Base-by-base conservation (phyloP, 768 basidiomycete species). In the Gloeostereum incarnatum region DNA sequence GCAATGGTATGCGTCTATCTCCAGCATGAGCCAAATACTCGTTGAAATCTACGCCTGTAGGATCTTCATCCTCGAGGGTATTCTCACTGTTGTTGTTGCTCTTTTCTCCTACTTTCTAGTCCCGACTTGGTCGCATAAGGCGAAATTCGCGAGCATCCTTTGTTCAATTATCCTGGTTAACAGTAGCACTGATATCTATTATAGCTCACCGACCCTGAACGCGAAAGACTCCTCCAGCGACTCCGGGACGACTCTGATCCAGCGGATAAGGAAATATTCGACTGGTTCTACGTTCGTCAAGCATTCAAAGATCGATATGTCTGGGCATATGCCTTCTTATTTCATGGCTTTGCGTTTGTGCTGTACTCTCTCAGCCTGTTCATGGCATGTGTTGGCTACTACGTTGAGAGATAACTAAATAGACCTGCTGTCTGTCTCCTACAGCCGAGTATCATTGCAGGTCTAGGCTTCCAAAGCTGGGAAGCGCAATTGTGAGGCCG, bases 321-420 rank as follows among this genome's bases (percentile, higher is more conserved):
- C 10, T 77, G 75, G 72, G 69, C 59, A 3, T 80, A 80, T 49
- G 73, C 73, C 0, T 47, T 76, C 14, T 57, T 78, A 1, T 78
- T 78, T 54, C 77, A 79, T 42, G 75, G 72, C 1, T 76, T 71
- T 46, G 69, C 78, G 2, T 77, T 75, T 45, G 73, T 69, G 7
- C 47, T 73, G 16, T 78, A 76, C 48, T 73, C 75, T 11, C 49
- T 76, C 44, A 74, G 71, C 51, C 54, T 80, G 5, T 79, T 78
- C 55, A 43, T 77, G 66, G 72, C 71, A 48, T 22, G 61, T 45
- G 29, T 13, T 14, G 35, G 7, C 10, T 18, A 30, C 26, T 14
- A 8, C 8, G 11, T 3, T 20, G 13, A 30, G 17, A 6, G n/a
- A 14, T 19, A 14, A 22, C 31, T 16, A n/a, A 35, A 5, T 33